Percentiles rank a stretch among this genome's conserved stretches.
Conservation (phyloP, 2,329 filamentous ascomycete species). For the Monosporascus sp. region DNA sequence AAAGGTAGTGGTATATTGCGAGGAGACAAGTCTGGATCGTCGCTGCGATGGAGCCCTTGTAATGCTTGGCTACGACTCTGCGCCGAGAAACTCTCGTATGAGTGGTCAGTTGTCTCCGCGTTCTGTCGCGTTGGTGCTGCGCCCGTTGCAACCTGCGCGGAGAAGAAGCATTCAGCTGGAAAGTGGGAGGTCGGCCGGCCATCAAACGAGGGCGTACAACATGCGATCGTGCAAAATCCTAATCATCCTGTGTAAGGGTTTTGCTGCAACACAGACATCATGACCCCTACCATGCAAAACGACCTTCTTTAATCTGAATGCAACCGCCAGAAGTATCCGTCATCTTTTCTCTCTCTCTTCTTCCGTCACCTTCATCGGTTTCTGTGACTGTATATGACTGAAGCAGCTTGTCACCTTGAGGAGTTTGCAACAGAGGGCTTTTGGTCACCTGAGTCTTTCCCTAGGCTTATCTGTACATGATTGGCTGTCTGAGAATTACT, state of each 20-base stretch:
- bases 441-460: neutral
- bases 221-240: neutral
- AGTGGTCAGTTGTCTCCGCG: too few relatives aligned
- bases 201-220: neutral
- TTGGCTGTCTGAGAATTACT: constrained; percentile 1
- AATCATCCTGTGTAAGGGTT: neutral
- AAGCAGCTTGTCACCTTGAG: neutral
- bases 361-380: too few relatives aligned
- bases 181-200: neutral
- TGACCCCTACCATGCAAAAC: too few relatives aligned
- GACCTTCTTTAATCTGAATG: too few relatives aligned
- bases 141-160: neutral
- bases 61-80: too few relatives aligned
- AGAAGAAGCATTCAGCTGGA: neutral
- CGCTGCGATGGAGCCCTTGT: neutral
- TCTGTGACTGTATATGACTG: too few relatives aligned
- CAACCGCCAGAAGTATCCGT: too few relatives aligned
- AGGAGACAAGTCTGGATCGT: neutral
- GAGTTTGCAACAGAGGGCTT: neutral
- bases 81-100: too few relatives aligned
- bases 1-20: too few relatives aligned
- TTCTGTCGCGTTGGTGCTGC: neutral
- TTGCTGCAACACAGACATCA: too few relatives aligned
- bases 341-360: too few relatives aligned
- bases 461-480: neutral